Conservation (phyloP, 1,284 basidiomycete species). For the Puccinia brachypodii region DNA sequence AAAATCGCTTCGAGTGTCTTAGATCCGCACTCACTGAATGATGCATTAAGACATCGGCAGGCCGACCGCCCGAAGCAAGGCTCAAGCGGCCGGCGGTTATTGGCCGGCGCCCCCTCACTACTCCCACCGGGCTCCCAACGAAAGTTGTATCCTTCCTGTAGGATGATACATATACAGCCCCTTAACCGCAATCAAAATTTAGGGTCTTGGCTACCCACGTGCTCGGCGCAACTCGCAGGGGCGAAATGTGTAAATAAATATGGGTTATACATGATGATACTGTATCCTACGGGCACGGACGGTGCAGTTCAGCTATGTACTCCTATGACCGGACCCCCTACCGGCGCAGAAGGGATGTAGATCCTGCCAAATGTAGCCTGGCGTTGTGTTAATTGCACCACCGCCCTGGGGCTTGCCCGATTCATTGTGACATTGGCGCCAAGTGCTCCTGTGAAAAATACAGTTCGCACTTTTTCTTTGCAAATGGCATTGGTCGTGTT, state of each 20-base stretch:
- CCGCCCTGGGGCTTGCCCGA: too few relatives aligned
- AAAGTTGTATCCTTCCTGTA: neutral
- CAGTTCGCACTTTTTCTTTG: too few relatives aligned
- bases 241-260: neutral
- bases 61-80: neutral
- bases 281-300: too few relatives aligned
- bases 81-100: neutral
- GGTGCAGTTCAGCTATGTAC: too few relatives aligned
- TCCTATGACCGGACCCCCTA: too few relatives aligned
- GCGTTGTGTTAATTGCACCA: too few relatives aligned
- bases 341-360: too few relatives aligned
- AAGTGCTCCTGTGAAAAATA: too few relatives aligned
- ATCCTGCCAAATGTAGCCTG: too few relatives aligned
- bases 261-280: too few relatives aligned
- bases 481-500: too few relatives aligned
- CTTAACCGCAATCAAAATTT: neutral
- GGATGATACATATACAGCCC: neutral
- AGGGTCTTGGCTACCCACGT: neutral
- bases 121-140: neutral
- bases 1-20: neutral
- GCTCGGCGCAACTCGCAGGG: neutral
- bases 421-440: too few relatives aligned
- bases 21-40: neutral
- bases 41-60: neutral
- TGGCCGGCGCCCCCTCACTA: constrained; percentile 6